Evolutionary conservation across 2,329 filamentous ascomycete species (phyloP).

Genomic region (Rhexocercosporidium sp.): DNA sequence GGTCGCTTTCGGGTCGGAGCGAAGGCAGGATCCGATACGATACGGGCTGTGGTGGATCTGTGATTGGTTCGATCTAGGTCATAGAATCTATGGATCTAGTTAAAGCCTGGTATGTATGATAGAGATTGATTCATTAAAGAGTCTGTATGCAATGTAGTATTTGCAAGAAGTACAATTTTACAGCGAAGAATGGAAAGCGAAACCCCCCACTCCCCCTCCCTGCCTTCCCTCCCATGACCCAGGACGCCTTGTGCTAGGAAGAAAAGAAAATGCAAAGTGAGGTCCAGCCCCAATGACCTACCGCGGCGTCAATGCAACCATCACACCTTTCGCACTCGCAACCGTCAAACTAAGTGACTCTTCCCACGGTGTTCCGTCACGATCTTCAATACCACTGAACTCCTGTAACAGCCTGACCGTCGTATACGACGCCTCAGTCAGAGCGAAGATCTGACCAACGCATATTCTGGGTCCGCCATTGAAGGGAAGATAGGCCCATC

Average conservation of each 20-base stretch:
- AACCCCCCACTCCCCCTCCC: too few species aligned
- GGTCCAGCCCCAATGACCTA: neutral
- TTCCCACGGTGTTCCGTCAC: slow-evolving; percentile 32
- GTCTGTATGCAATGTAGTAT: too few species aligned
- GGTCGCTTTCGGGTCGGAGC: neutral
- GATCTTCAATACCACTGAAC: slow-evolving; percentile 40
- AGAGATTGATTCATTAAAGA: neutral
- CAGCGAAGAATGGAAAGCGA: too few species aligned
- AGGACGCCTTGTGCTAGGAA: too few species aligned
- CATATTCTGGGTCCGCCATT: slow-evolving; percentile 46
- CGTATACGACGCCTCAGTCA: slow-evolving; percentile 44
- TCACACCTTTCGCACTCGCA: slow-evolving; percentile 30
- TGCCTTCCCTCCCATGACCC: too few species aligned
- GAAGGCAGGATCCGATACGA: neutral
- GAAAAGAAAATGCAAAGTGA: neutral
- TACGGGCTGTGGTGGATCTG: neutral
- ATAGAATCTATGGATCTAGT: neutral
- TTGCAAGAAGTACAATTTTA: neutral
- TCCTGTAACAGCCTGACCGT: slow-evolving; percentile 43
- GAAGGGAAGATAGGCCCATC: slow-evolving; percentile 46
- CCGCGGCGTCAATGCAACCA: slow-evolving; percentile 23
- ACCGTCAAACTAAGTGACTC: slow-evolving; percentile 34
- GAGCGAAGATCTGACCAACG: slow-evolving; percentile 45
- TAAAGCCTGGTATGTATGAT: neutral
- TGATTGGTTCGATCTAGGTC: neutral